phyloP scores from a whole-genome alignment of 2,329 filamentous ascomycete species.

The Penicillium corylophilum region DNA sequence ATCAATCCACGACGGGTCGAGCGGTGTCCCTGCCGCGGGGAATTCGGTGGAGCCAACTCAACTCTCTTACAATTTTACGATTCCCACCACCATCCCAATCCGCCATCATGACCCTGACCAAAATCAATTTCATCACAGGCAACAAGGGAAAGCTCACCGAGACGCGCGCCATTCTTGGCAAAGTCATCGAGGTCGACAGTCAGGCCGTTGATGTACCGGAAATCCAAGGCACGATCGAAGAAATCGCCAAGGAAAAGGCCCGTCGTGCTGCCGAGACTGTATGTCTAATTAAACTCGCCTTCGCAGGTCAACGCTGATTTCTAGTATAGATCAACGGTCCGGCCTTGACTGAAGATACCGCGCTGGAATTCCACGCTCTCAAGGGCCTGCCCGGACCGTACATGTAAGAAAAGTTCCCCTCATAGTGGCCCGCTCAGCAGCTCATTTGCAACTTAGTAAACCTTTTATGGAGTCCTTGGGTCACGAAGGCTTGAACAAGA shows the following conservation, averaged over 20 bases:
- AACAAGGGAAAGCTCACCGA: conserved; percentile 93
- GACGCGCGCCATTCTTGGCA: conserved; percentile 80
- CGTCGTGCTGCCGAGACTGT: conserved; percentile 75
- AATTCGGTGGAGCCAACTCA: neutral
- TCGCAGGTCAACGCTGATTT: neutral
- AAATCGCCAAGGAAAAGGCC: conserved; percentile 87
- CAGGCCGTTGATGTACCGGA: conserved; percentile 79
- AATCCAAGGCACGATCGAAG: conserved; percentile 88
- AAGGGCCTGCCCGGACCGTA: conserved; percentile 92
- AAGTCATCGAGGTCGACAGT: conserved; percentile 68
- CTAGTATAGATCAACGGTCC: conserved; percentile 71
- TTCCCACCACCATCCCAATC: neutral
- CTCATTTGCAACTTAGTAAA: conserved; percentile 62
- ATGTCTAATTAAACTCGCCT: conserved; percentile 27
- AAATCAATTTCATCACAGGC: conserved; percentile 90
- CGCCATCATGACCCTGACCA: conserved; percentile 49
- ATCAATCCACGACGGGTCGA: neutral
- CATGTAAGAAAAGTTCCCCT: conserved; percentile 63
- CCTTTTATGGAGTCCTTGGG: conserved; percentile 87
- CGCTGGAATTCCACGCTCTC: conserved; percentile 86
- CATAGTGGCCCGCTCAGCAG: neutral
- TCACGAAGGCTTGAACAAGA: conserved; percentile 81
- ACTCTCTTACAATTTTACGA: neutral
- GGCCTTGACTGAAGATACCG: conserved; percentile 93
- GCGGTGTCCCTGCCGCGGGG: conserved; percentile 8